Percentiles rank a stretch among this genome's conserved stretches.
Conservation (phyloP, 805 yeast genomes). For the Ogataea methylovora region DNA sequence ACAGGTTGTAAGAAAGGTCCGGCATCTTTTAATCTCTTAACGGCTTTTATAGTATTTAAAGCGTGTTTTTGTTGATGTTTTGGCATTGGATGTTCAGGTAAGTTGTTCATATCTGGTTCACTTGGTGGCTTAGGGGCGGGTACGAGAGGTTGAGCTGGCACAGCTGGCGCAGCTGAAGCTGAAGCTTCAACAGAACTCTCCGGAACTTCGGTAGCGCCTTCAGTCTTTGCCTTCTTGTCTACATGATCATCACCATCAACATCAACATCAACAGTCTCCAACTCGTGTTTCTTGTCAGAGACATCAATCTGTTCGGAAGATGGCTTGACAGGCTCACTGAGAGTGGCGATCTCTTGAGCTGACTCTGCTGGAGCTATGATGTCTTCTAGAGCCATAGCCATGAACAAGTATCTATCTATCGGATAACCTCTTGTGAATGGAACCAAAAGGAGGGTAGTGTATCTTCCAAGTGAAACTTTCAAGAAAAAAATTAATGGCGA, state of each 20-base stretch:
- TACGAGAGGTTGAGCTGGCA: slow-evolving; percentile 21
- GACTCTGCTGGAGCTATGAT: no score
- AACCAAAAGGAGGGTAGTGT: no score
- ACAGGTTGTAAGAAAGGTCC: slow-evolving; percentile 86
- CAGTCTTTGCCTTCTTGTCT: slow-evolving; percentile 6
- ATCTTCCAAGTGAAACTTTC: no score
- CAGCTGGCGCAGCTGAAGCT: slow-evolving; percentile 15
- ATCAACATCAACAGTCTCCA: no score
- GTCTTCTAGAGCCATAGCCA: no score
- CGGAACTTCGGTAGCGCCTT: slow-evolving; percentile 1
- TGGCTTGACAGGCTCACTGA: no score
- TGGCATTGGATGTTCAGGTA: slow-evolving; percentile 64
- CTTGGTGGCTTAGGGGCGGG: slow-evolving; percentile 74
- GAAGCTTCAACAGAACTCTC: slow-evolving; percentile 3
- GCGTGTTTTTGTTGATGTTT: slow-evolving; percentile 82
- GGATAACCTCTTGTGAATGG: no score
- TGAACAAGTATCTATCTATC: no score
- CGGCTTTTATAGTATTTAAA: slow-evolving; percentile 70
- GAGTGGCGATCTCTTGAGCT: no score
- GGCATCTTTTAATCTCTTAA: slow-evolving; percentile 88
- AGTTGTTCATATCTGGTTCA: slow-evolving; percentile 66
- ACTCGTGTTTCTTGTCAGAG: neutral
- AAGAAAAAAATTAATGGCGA: no score
- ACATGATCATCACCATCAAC: no score
- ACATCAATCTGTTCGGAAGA: no score